phyloP scores from a whole-genome alignment of 2,329 filamentous ascomycete genomes.

The Colletotrichum agaves region DNA sequence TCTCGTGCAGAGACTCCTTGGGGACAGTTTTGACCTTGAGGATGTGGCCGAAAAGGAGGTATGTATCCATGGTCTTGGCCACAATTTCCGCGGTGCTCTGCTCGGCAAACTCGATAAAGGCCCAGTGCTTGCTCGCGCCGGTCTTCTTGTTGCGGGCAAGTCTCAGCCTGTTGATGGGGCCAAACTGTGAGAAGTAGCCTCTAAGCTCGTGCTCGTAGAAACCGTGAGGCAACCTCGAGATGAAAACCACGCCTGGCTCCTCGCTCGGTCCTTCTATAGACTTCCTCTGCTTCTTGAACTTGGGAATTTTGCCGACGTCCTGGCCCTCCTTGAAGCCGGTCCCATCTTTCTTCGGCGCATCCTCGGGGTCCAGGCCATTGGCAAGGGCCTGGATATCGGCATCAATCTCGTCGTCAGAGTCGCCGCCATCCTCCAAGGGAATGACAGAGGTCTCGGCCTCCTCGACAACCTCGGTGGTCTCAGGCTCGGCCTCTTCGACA shows the following conservation, averaged over 20 bases:
- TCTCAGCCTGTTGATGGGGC: conserved; percentile 75
- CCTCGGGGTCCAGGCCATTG: conserved; percentile 54
- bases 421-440: conserved; percentile 46
- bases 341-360: conserved; percentile 46
- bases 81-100: conserved; percentile 86
- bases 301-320: conserved; percentile 62
- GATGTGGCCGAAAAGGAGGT: conserved; percentile 93
- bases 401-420: conserved; percentile 54
- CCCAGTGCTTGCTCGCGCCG: conserved; percentile 91
- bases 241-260: conserved; percentile 83
- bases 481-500: conserved; percentile 41
- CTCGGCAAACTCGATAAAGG: conserved; percentile 90
- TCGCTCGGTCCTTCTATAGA: conserved; percentile 50
- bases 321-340: conserved; percentile 58
- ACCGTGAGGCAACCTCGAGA: conserved; percentile 89
- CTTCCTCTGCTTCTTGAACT: conserved; percentile 56
- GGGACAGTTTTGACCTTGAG: conserved; percentile 87
- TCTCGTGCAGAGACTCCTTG: conserved; percentile 79
- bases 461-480: conserved; percentile 39
- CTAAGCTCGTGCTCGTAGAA: conserved; percentile 98
- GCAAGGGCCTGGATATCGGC: conserved; percentile 57
- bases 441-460: conserved; percentile 39
- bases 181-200: conserved; percentile 94
- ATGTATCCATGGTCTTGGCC: conserved; percentile 96
- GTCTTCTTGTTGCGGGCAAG: conserved; percentile 92